Evolutionary conservation across 768 basidiomycete species (phyloP).

Genomic region (Macrolepiota fuliginosa): DNA sequence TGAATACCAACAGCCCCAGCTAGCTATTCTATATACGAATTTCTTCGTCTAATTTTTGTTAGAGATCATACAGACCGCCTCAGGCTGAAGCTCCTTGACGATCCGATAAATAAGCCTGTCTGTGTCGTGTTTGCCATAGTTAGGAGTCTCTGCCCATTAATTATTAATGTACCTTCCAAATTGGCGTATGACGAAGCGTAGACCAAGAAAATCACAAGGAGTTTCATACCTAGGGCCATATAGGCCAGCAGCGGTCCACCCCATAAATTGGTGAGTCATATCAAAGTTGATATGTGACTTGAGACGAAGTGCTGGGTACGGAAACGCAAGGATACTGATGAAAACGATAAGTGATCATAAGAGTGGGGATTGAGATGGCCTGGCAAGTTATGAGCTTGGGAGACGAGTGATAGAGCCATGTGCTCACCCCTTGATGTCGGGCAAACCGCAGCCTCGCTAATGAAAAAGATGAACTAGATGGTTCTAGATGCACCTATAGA

Average conservation of each 20-base stretch:
- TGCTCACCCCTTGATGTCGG: constrained; percentile 21
- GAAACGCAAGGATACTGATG: constrained; percentile 42
- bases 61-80: constrained; percentile 40
- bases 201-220: constrained; percentile 18
- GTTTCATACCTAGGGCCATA: constrained; percentile 1
- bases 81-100: constrained; percentile 34
- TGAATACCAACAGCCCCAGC: no score
- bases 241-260: constrained; percentile 18
- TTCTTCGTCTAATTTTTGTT: constrained; percentile 36
- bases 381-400: not conserved
- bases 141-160: constrained; percentile 28
- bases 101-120: constrained; percentile 36
- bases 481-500: constrained; percentile 46
- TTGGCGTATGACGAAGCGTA: constrained; percentile 19
- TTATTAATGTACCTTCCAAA: not conserved
- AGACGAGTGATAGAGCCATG: constrained; percentile 13
- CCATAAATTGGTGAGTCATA: constrained; percentile 49
- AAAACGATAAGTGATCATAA: constrained; percentile 39
- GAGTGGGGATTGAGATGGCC: constrained; percentile 13
- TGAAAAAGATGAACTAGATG: constrained; percentile 50
- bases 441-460: constrained; percentile 36
- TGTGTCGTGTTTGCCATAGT: constrained; percentile 37
- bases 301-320: constrained; percentile 45
- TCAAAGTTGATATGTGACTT: constrained; percentile 54
- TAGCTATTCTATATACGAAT: constrained; percentile 39